Evolutionary conservation across 371 early-diverging fungal genomes (phyloP), one percentile per base, ranked within the genome.

Genomic region (Mucor lusitanicus): DNA sequence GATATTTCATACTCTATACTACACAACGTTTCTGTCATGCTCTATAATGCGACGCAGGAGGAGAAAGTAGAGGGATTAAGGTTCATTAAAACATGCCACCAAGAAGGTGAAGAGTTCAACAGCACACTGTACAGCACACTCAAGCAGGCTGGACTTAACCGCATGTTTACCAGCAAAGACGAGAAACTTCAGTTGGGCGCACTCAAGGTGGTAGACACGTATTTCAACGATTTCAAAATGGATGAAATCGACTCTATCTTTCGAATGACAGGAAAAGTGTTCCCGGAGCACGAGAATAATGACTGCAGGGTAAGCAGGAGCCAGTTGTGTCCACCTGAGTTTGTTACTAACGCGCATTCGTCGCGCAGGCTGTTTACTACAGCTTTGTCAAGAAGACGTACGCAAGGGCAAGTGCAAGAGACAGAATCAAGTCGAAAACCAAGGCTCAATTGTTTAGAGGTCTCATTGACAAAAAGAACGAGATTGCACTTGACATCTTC

Each of bases 21-120:
- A 0, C 59, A 67, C 35, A 70, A 76, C 17, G 72, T 88, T 0
- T 58, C 80, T 13, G 78, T 68, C 48, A 64, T 79, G 3, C 64
- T 86, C 8, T 75, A 82, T 2, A 73, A 75, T 25, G 63, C 81
- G 0, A 63, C 72, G 21, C 76, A 74, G 0, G 69, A 74, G 21
- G 67, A 80, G 30, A 68, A 87, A 59, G 63, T 79, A 27, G 21
- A 78, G 42, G 84, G 84, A 2, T 61, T 93, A 8, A 83, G 87
- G 28, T 80, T 89, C 6, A 70, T 93, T 13, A 78, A 81, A 13
- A 82, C 79, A 2, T 79, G 79, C 11, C 84, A 82, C 21, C 76
- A 83, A 3, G 56, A 71, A 3, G 78, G 86, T 33, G 80, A 74
- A 0, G 79, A 82, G 33, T 37, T 37, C 15, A 37, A 37, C 6